Percentiles rank a stretch among this genome's conserved stretches.
Conservation (phyloP, 768 basidiomycete species). For the Lactifluus volemus region DNA sequence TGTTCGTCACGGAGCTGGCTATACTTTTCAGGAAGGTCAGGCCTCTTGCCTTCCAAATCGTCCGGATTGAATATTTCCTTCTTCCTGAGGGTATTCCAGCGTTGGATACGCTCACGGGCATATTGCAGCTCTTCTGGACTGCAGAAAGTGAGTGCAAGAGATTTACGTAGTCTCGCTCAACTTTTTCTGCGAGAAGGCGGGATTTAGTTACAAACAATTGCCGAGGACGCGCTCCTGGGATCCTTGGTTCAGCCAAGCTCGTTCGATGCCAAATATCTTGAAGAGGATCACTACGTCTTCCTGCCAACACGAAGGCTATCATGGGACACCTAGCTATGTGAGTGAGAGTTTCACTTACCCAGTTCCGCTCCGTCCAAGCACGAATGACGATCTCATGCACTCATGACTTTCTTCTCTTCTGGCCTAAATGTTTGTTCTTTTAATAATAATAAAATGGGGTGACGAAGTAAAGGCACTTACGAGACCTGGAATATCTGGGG, state of each 20-base stretch:
- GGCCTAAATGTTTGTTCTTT: not conserved
- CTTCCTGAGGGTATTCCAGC: slow-evolving; percentile 13
- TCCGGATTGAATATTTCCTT: slow-evolving; percentile 33
- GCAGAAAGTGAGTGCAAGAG: slow-evolving; percentile 36
- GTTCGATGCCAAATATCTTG: slow-evolving; percentile 63
- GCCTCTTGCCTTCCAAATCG: slow-evolving; percentile 33
- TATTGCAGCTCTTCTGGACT: slow-evolving; percentile 32
- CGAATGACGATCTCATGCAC: slow-evolving; percentile 11
- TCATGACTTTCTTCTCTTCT: slow-evolving; percentile 17
- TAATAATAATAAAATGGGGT: not conserved
- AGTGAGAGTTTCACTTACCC: slow-evolving; percentile 37
- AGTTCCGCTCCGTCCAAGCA: slow-evolving; percentile 53
- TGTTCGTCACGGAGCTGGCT: slow-evolving; percentile 49
- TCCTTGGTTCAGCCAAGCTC: slow-evolving; percentile 37
- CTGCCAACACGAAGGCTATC: slow-evolving; percentile 26
- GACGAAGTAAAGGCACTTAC: not conserved
- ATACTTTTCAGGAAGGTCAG: slow-evolving; percentile 42
- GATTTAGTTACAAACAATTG: slow-evolving; percentile 73
- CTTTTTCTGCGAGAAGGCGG: slow-evolving; percentile 51
- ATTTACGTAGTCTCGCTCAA: slow-evolving; percentile 55
- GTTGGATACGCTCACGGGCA: slow-evolving; percentile 26
- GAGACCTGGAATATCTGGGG: slow-evolving; percentile 15
- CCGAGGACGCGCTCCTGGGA: slow-evolving; percentile 39
- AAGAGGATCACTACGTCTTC: slow-evolving; percentile 69
- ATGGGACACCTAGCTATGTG: not conserved